Conservation (phyloP, 306 rosid genomes). For the Urtica urens region DNA sequence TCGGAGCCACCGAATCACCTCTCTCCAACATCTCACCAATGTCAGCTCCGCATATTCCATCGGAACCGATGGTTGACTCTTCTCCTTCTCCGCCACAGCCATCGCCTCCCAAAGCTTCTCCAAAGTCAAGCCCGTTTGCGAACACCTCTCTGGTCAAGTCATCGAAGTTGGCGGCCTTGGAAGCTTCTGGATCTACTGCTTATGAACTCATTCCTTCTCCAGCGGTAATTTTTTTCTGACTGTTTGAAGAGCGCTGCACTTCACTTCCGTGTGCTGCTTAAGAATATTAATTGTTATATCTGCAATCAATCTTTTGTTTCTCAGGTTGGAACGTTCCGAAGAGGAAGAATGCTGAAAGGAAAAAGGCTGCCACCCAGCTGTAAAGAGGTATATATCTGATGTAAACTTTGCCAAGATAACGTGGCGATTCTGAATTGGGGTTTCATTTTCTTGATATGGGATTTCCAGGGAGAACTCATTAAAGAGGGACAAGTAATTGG, state of each 20-base stretch:
- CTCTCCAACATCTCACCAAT: conserved; percentile 60
- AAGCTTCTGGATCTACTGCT: conserved; percentile 56
- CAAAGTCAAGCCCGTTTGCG: conserved; percentile 49
- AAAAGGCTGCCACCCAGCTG: conserved; percentile 72
- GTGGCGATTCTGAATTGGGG: too few relatives aligned
- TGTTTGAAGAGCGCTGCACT: conserved; percentile 7
- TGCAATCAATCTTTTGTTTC: conserved; percentile 9
- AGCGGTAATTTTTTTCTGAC: conserved; percentile 33
- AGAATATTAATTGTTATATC: conserved; percentile 6
- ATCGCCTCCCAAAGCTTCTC: conserved; percentile 50
- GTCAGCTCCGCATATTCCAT: conserved; percentile 70
- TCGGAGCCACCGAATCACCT: conserved; percentile 57
- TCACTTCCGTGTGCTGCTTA: conserved; percentile 12
- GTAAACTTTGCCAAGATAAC: conserved; percentile 5
- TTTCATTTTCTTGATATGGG: not conserved
- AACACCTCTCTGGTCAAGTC: conserved; percentile 34
- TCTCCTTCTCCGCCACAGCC: conserved; percentile 33
- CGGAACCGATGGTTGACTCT: conserved; percentile 65
- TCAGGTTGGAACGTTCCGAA: conserved; percentile 80
- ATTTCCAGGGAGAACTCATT: conserved; percentile 66
- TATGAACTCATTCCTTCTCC: conserved; percentile 65
- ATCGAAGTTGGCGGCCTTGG: conserved; percentile 67
- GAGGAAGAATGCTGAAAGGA: conserved; percentile 82
- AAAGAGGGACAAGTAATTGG: conserved; percentile 88
- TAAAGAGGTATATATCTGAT: conserved; percentile 54